phyloP scores from a whole-genome alignment of 2,329 filamentous ascomycete species.

The Leptodontidium sp. region DNA sequence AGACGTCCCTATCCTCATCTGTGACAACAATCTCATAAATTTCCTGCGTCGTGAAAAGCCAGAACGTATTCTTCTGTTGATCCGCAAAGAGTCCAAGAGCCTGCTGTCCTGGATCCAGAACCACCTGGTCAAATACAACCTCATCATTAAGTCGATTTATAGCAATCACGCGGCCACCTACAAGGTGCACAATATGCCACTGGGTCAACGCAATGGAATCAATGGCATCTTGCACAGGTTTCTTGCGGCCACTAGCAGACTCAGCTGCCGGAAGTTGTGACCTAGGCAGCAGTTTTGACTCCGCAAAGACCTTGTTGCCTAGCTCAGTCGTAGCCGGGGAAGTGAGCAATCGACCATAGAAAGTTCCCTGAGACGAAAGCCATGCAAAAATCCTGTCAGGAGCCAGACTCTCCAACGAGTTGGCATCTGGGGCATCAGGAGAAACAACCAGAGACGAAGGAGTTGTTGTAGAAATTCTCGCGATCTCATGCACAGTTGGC shows the following conservation, averaged over 20 bases:
- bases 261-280: constrained; percentile 77
- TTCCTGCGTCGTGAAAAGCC: constrained; percentile 90
- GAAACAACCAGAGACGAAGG: constrained; percentile 77
- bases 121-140: constrained; percentile 85
- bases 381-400: constrained; percentile 85
- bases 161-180: constrained; percentile 84
- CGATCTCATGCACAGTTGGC: constrained; percentile 77
- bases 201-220: constrained; percentile 86
- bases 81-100: constrained; percentile 88
- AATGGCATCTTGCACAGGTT: constrained; percentile 74
- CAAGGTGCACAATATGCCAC: constrained; percentile 88
- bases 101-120: constrained; percentile 81
- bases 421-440: constrained; percentile 70
- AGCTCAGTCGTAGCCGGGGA: constrained; percentile 68
- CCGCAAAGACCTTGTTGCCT: constrained; percentile 77
- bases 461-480: constrained; percentile 64
- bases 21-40: constrained; percentile 93
- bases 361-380: constrained; percentile 86
- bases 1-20: constrained; percentile 91
- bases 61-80: constrained; percentile 94
- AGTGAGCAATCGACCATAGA: constrained; percentile 81
- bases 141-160: constrained; percentile 87
- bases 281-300: constrained; percentile 79
- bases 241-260: constrained; percentile 68
- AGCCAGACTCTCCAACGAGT: constrained; percentile 61